Evolutionary conservation across 768 basidiomycete genomes (phyloP), one percentile per base, ranked within the genome.

Genomic region (Boletus fagicola): DNA sequence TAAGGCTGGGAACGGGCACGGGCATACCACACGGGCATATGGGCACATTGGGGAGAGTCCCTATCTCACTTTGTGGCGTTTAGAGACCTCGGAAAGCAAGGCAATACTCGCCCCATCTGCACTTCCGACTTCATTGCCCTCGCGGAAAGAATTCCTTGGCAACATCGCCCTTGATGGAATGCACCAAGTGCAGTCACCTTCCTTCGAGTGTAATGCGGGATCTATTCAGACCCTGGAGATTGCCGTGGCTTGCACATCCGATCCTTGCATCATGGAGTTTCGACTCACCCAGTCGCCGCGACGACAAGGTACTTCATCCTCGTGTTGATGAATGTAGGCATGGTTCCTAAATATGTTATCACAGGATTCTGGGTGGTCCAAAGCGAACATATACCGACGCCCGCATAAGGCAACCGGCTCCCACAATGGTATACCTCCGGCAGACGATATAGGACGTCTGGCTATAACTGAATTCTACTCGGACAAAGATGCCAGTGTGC

Each of bases 181-280:
- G 40, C 58, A 31, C 18, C 10, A 44, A 13, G 45, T 50, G 26
- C 49, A 38, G 10, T 66, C 63, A 7, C 53, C 60, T 20, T 56
- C 30, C n/a, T 66, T 66, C 28, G 31, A 7, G 13, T 66, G 65
- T 12, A 13, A 43, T 6, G 35, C 48, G 18, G 66, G 60, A 4
- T 65, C 66, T 18, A 38, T 65, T 26, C 60, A 65, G 51, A 65
- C 58, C 20, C 56, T 66, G 12, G 65, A 66, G 50, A 59, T 66
- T 36, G 60, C 62, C 36, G n/a, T 66, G 35, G 63, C 58, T 4
- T 65, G 65, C 38, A 24, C 51, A 12, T 65, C 63, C 4, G 66
- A 65, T 26, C 63, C 66, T 13, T 66, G 65, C 54, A 53, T 59
- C 12, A 54, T 68, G 63, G 65, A 68, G 35, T 65, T 68, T 28